Base-by-base conservation (phyloP, 1,284 basidiomycete genomes). In the Sutorius eximius region DNA sequence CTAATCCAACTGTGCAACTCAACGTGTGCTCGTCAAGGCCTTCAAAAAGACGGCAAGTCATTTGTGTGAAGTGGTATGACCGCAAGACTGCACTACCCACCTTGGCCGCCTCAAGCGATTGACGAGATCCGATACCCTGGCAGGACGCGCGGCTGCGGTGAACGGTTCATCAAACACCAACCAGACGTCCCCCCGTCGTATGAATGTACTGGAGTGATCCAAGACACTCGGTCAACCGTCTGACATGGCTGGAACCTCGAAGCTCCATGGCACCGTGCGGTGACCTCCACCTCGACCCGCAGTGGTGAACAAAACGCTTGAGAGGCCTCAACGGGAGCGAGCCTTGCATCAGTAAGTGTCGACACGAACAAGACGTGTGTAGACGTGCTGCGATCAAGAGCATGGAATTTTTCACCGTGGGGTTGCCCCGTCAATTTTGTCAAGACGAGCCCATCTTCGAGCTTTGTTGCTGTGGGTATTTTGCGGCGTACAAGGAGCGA, bases 1-100 rank as follows among this genome's bases (percentile, higher is more conserved):
- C 69, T 61, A 20, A 59, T 51, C 55, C 45, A 40, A 41, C 12
- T 58, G 58, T 61, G 45, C 67, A 52, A 62, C 65, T 68, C 55
- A 66, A 62, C 65, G 61, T 69, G 66, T 71, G 66, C 45, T 29
- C 62, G 33, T 69, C 65, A 68, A 71, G 60, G 15, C 1, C 60
- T 46, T 54, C 56, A 59, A 64, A 51, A 45, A 44, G 18, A 38
- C 53, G 36, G 37, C 68, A 68, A 70, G 53, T 55, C n/a, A 36
- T 41, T 51, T 58, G 68, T 71, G 66, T 71, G 66, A 71, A 53
- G 61, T 62, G 49, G 68, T 53, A 65, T 59, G 55, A 57, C 52
- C 29, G 36, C 62, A 52, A 67, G 42, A 47, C 47, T 45, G 43
- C 52, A 38, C 15, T n/a, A 30, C 15, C 34, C 33, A 7, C 34